phyloP scores from a whole-genome alignment of 2,329 filamentous ascomycete genomes.

The Cercospora nicotianae region DNA sequence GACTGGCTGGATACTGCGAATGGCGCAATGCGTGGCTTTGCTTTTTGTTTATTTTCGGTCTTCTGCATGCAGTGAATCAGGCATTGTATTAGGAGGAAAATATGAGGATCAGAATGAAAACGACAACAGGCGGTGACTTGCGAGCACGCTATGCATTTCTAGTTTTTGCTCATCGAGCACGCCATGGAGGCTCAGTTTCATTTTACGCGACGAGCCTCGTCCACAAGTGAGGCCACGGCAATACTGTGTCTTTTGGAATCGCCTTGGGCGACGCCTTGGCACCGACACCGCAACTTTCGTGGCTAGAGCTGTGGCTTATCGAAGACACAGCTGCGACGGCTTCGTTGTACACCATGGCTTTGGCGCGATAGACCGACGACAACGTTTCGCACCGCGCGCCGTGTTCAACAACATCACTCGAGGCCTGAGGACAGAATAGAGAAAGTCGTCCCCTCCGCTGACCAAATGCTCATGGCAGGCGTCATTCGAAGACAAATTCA shows the following conservation, averaged over 20 bases:
- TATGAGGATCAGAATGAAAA: background rate
- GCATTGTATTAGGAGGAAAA: background rate
- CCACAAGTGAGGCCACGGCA: background rate
- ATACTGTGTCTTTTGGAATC: background rate
- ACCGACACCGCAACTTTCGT: background rate
- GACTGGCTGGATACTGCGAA: background rate
- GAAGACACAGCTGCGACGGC: background rate
- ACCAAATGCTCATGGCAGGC: background rate
- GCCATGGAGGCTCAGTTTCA: background rate
- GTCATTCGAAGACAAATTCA: background rate
- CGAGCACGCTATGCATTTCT: conserved; percentile 11
- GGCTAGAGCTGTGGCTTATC: background rate
- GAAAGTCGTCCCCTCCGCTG: too few relatives aligned
- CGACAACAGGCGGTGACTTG: background rate
- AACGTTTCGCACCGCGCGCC: background rate
- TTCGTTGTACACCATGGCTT: background rate
- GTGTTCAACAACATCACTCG: background rate
- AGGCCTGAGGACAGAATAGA: too few relatives aligned
- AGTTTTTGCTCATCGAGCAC: conserved; percentile 8
- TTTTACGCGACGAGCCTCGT: conserved; percentile 9
- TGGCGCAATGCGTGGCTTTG: background rate
- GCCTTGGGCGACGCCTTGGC: background rate
- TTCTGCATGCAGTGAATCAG: background rate
- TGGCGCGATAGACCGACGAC: background rate
- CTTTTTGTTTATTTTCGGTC: background rate